Evolutionary conservation across 148 eudicot species (phyloP), one percentile per base, ranked within the genome.

Genomic region (Dianthus caryophyllus): DNA sequence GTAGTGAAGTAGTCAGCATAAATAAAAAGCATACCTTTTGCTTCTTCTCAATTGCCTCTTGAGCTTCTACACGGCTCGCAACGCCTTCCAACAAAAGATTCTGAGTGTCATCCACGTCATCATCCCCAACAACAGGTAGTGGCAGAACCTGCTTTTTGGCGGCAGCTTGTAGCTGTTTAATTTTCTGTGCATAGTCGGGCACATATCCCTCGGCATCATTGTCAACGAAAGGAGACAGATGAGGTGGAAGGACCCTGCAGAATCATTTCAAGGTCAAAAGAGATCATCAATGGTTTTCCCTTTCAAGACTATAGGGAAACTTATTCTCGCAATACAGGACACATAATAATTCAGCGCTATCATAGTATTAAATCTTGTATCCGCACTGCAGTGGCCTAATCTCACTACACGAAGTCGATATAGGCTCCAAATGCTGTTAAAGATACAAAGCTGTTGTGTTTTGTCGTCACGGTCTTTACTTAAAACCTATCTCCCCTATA

Each of bases 171-270:
- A 94, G 78, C 62, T 77, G 76, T 53, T 83, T 83, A 63, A 94
- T 84, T 70, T 87, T 88, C 70, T 86, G 86, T 6, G 98, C 98
- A 78, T 88, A 88, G 67, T 88, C 98, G 33, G 98, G 98, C 64
- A 78, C 75, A 59, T 90, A 87, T 43, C 90, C 97, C 72, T 83
- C 97, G 29, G 82, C 92, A 27, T 83, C 92, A 75, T 94, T 84
- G 75, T 90, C 96, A 73, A 90, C 90, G 77, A 94, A 94, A 13
- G 98, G 98, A 43, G 98, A 94, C 64, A 94, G 81, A 75, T 94
- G 98, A 33, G 98, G 98, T 15, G 98, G 98, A 49, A 89, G 91
- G 53, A 88, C 74, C 87, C 98, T 94, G 94, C 69, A 41, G 16
- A 74, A 41, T 44, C n/a, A 71, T 6, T 24, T 27, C 31, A 69